Percentiles rank a stretch among this genome's conserved stretches.
phyloP scores from a whole-genome alignment of 805 yeast genomes.

The Pichia ethanolica region DNA sequence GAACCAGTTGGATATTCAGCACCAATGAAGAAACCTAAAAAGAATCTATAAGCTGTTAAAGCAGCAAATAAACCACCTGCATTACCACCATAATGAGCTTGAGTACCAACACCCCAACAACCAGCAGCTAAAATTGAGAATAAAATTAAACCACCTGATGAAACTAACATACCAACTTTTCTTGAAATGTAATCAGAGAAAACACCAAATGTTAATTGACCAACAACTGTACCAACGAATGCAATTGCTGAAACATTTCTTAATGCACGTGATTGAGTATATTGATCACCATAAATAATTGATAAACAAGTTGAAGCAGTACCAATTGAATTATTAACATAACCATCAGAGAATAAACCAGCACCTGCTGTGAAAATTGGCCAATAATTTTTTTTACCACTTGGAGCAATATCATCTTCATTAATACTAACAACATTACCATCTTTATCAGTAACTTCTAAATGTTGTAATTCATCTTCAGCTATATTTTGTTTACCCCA shows the following conservation, averaged over 20 bases:
- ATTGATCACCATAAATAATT: slow-evolving; percentile 56
- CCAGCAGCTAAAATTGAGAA: slow-evolving; percentile 78
- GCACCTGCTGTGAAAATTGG: slow-evolving; percentile 83
- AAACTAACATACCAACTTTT: slow-evolving; percentile 73
- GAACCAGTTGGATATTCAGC: slow-evolving; percentile 94
- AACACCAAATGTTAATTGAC: slow-evolving; percentile 75
- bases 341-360: slow-evolving; percentile 90
- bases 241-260: slow-evolving; percentile 81
- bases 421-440: slow-evolving; percentile 18
- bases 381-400: slow-evolving; percentile 34
- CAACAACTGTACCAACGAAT: slow-evolving; percentile 86
- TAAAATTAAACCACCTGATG: slow-evolving; percentile 66
- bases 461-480: slow-evolving; percentile 15
- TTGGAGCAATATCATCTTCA: slow-evolving; percentile 21
- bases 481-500: slow-evolving; percentile 19
- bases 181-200: slow-evolving; percentile 75
- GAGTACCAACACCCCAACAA: slow-evolving; percentile 68
- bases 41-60: slow-evolving; percentile 74
- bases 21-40: slow-evolving; percentile 88
- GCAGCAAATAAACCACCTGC: slow-evolving; percentile 78
- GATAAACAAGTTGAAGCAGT: slow-evolving; percentile 68
- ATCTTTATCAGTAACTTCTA: slow-evolving; percentile 15
- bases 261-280: slow-evolving; percentile 59
- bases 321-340: slow-evolving; percentile 77
- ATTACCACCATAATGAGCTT: slow-evolving; percentile 34